Evolutionary conservation across 805 yeast species (phyloP).

Genomic region (Wickerhamiella australiensis): DNA sequence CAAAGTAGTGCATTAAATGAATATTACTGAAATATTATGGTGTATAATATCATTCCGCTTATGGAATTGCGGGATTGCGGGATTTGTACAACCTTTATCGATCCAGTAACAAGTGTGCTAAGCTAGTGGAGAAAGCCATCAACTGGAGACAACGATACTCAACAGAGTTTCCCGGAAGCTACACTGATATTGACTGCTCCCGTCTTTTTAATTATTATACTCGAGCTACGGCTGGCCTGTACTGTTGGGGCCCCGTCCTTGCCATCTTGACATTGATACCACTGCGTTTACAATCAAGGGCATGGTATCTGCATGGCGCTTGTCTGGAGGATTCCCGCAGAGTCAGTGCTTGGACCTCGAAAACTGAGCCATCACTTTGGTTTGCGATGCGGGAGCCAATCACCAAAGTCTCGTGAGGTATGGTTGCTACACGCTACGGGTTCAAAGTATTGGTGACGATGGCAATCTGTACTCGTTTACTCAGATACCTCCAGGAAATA

Average conservation of each 20-base stretch:
- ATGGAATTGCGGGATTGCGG: background rate
- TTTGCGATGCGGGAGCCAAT: background rate
- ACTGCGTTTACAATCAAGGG: background rate
- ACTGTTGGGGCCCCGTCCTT: background rate
- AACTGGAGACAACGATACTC: background rate
- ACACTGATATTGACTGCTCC: background rate
- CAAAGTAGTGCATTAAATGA: too few species aligned
- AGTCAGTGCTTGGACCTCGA: background rate
- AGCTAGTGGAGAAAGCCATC: background rate
- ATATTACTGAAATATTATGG: too few species aligned
- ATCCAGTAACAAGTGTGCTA: background rate
- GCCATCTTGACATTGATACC: background rate
- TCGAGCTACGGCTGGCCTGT: background rate
- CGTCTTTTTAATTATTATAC: background rate
- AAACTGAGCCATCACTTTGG: background rate
- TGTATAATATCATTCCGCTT: background rate
- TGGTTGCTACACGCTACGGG: slow-evolving; percentile 3
- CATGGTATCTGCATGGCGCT: background rate
- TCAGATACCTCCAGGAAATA: background rate
- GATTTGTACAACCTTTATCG: background rate
- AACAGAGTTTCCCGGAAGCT: background rate
- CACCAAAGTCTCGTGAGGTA: background rate
- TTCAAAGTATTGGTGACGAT: background rate
- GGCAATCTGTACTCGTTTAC: background rate
- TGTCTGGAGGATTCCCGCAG: background rate